Evolutionary conservation across 257 asterid genomes (phyloP), one percentile per base, ranked within the genome.

Genomic region (Solanum virginianum): DNA sequence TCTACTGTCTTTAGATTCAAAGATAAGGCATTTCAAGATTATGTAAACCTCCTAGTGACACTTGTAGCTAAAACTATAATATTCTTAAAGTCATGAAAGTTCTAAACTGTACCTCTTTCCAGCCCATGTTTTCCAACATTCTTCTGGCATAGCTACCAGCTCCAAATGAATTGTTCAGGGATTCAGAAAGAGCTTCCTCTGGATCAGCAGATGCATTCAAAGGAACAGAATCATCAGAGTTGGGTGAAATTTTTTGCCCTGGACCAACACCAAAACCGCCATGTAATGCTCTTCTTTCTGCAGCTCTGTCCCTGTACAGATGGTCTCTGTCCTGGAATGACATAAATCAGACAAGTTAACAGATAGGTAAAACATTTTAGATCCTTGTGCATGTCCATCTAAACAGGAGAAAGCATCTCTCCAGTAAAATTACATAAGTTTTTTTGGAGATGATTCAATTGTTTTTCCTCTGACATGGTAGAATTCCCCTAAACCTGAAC

Each of bases 221-320:
- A n/a, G 96, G 91, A 57, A 54, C 83, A 60, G 89, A 91, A 81
- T 90, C 92, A 80, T 71, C 84, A 69, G 77, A 82, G n/a, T 29
- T 45, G 47, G 71, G n/a, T 65, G 89, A 86, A 79, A 82, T 88
- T 90, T 96, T 96, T 87, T 96, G 98, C 59, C 98, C 99, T 8
- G 97, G 98, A 39, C 99, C 99, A 56, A 95, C 88, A 55, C 99
- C 98, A 86, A 93, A 94, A 84, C 98, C 94, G 49, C 98, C 97
- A 62, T 95, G 98, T 86, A 96, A 87, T 83, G 94, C 93, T 89
- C 98, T 91, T 85, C 98, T 94, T 93, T 96, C 99, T 54, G 98
- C 98, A 86, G 99, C 99, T 89, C 98, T 92, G 84, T 96, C 99
- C 85, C 99, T 94, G 60, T 96, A 96, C 16, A 83, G 81, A 82